phyloP scores from a whole-genome alignment of 2,329 filamentous ascomycete genomes.

The Talaromyces islandicus region DNA sequence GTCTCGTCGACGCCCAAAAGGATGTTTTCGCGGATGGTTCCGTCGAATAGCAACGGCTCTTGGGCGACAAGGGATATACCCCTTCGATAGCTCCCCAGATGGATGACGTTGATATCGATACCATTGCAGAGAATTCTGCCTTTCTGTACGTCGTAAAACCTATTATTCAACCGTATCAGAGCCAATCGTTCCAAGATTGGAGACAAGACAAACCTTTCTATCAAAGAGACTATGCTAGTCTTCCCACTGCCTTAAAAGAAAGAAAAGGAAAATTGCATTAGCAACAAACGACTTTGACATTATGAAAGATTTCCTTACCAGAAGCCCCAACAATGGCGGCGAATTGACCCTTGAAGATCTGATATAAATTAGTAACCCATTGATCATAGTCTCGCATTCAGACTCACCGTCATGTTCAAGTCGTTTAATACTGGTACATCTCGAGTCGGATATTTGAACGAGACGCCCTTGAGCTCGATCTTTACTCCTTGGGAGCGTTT shows the following conservation, averaged over 20 bases:
- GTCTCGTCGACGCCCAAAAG: slow-evolving; percentile 56
- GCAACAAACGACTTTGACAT: neutral
- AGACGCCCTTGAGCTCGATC: slow-evolving; percentile 22
- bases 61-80: slow-evolving; percentile 46
- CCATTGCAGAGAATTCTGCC: slow-evolving; percentile 73
- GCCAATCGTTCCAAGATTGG: neutral
- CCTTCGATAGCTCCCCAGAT: slow-evolving; percentile 73
- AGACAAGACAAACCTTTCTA: slow-evolving; percentile 12
- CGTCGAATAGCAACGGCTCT: slow-evolving; percentile 41
- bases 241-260: slow-evolving; percentile 38
- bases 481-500: slow-evolving; percentile 12
- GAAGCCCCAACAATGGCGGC: slow-evolving; percentile 59
- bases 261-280: neutral
- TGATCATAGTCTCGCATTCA: slow-evolving; percentile 35
- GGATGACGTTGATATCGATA: slow-evolving; percentile 65
- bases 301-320: neutral
- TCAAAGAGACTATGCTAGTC: slow-evolving; percentile 31
- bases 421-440: slow-evolving; percentile 23
- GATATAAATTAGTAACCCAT: neutral
- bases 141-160: slow-evolving; percentile 64
- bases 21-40: slow-evolving; percentile 44
- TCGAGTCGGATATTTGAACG: slow-evolving; percentile 32
- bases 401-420: slow-evolving; percentile 12
- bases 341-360: slow-evolving; percentile 57
- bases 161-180: neutral